phyloP scores from a whole-genome alignment of 2,329 filamentous ascomycete genomes.

The Chaetothyriales sp. region DNA sequence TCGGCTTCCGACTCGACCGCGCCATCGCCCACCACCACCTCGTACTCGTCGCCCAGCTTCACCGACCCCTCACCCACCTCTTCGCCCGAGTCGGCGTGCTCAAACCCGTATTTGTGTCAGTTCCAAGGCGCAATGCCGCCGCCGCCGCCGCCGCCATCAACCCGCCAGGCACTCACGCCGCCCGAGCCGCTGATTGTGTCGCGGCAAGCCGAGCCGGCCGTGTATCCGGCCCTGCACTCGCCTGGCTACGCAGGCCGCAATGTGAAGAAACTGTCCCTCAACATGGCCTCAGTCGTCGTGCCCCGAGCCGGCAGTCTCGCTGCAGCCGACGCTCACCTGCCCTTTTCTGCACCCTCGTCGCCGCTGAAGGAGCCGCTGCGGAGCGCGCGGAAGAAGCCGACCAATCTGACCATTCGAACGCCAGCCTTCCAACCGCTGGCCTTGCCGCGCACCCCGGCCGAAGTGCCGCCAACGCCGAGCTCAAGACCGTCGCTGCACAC shows the following conservation, averaged over 20 bases:
- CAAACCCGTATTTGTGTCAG: slow-evolving; percentile 43
- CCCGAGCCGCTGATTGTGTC: not conserved
- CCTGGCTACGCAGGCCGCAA: slow-evolving; percentile 27
- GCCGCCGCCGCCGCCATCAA: slow-evolving; percentile 3
- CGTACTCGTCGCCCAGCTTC: slow-evolving; percentile 74
- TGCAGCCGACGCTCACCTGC: slow-evolving; percentile 33
- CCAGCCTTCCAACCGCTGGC: slow-evolving; percentile 35
- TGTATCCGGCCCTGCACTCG: slow-evolving; percentile 8
- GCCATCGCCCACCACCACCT: slow-evolving; percentile 90
- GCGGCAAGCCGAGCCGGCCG: slow-evolving; percentile 18
- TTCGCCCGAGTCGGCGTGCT: slow-evolving; percentile 78
- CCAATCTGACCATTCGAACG: slow-evolving; percentile 47
- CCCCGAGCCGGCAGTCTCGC: slow-evolving; percentile 24
- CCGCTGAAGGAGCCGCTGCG: slow-evolving; percentile 44
- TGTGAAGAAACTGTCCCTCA: slow-evolving; percentile 50
- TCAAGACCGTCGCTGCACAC: slow-evolving; percentile 43
- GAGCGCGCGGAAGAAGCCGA: slow-evolving; percentile 42
- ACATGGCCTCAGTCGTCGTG: slow-evolving; percentile 38
- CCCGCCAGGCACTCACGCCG: not conserved
- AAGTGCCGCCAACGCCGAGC: slow-evolving; percentile 46
- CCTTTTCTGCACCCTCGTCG: slow-evolving; percentile 40
- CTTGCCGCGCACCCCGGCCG: slow-evolving; percentile 33
- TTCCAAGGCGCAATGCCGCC: slow-evolving; percentile 25
- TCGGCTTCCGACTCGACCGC: slow-evolving; percentile 67
- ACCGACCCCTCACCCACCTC: slow-evolving; percentile 85